Base-by-base conservation (phyloP, 2,329 filamentous ascomycete species). In the Diaporthe australafricana region DNA sequence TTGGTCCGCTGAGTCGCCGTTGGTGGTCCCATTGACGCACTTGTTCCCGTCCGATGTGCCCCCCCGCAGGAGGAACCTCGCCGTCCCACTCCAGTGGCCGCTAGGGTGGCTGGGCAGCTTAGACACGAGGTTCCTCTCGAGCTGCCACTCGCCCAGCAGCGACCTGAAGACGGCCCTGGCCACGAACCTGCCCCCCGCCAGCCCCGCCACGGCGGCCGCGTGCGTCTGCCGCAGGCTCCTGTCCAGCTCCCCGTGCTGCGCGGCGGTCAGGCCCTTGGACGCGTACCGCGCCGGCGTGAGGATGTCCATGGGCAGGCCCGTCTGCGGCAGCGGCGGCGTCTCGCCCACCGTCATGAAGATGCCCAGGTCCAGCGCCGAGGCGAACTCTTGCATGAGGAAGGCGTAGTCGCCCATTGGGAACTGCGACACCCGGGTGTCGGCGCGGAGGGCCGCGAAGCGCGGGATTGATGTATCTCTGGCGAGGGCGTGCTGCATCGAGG, bases 401-500 rank as follows among this genome's bases (percentile, higher is more conserved):
- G 90, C 81, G 79, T 95, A 96, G 80, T 97, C 94, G 12, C 91
- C 91, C 91, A 96, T 95, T 47, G 93, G 94, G 76, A 95, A 96
- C 76, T 96, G 94, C 73, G 80, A 92, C 75, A 82, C 81, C 7
- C 84, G 87, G 12, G 81, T 85, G 75, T 88, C 86, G 27, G 77
- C 77, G 16, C 91, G 86, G 40, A 93, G 83, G 3, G 80, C 76
- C 0, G 89, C 77, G 0, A 88, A 86, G 27, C 84, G 81, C 35
- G 82, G 78, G 9, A 88, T 82, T 0, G 84, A 86, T 22, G 80
- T 79, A 69, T 89, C 87, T 0, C 80, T 76, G 5, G 77, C 74
- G 14, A 90, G 79, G 4, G 87, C 86, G 0, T 79, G 75, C 11
- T 77, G 69, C 5, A 89, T 77, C 0, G 76, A 71, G 0, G 77